Percentiles rank a stretch among this genome's conserved stretches.
phyloP scores from a whole-genome alignment of 257 asterid species.

The Scutellaria galericulata region DNA sequence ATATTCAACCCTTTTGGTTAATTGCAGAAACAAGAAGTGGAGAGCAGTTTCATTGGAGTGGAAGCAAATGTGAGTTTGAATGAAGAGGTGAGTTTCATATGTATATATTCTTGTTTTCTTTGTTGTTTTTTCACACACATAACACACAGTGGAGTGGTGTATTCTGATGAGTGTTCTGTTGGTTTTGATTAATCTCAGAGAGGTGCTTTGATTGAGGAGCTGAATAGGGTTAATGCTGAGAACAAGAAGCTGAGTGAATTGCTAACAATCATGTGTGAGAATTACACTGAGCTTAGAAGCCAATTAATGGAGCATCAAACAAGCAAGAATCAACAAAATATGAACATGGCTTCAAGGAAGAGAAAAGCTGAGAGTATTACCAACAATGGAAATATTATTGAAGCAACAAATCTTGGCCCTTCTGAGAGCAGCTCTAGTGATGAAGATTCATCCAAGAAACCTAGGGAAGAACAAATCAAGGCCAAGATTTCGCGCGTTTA shows the following conservation, averaged over 20 bases:
- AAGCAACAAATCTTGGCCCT: slow-evolving; percentile 38
- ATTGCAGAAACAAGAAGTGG: slow-evolving; percentile 67
- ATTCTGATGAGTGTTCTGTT: not conserved
- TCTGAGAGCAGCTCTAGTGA: slow-evolving; percentile 86
- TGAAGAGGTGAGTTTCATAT: slow-evolving; percentile 55
- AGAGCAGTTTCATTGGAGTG: slow-evolving; percentile 57
- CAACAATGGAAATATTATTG: slow-evolving; percentile 13
- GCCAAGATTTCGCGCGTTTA: slow-evolving; percentile 61
- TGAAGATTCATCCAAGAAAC: slow-evolving; percentile 77
- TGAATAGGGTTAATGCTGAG: slow-evolving; percentile 75
- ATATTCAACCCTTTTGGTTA: slow-evolving; percentile 2
- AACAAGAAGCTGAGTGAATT: slow-evolving; percentile 79
- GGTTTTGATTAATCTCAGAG: slow-evolving; percentile 37
- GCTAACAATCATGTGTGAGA: slow-evolving; percentile 77
- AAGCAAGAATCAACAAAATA: slow-evolving; percentile 42
- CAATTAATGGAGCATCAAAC: slow-evolving; percentile 54
- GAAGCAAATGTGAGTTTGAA: slow-evolving; percentile 44
- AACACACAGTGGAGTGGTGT: no score
- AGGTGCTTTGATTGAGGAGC: slow-evolving; percentile 71
- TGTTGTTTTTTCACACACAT: not conserved
- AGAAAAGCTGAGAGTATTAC: slow-evolving; percentile 55
- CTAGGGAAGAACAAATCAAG: slow-evolving; percentile 67
- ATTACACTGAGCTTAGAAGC: slow-evolving; percentile 59
- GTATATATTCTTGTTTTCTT: no score
- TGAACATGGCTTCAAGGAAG: slow-evolving; percentile 50